Evolutionary conservation across 257 asterid species (phyloP).

Genomic region (Solanum paucissectum): DNA sequence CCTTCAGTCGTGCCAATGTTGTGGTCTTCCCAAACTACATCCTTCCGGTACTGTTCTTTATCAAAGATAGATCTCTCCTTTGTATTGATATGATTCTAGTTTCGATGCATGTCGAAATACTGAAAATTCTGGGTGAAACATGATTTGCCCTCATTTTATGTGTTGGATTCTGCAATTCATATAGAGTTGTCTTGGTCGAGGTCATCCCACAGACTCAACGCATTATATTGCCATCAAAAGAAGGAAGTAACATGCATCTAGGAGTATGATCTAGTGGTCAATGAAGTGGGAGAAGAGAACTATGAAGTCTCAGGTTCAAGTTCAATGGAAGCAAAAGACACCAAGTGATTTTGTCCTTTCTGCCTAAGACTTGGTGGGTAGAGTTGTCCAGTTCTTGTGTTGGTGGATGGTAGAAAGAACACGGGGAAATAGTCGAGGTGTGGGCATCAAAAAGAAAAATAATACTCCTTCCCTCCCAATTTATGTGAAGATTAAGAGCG

Average conservation of each 20-base stretch:
- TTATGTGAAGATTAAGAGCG: neutral
- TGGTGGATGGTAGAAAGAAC: neutral
- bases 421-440: neutral
- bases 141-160: neutral
- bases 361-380: neutral
- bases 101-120: neutral
- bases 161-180: neutral
- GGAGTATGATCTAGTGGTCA: neutral
- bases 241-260: neutral
- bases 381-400: neutral
- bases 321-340: neutral
- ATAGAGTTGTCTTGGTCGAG: neutral
- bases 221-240: neutral
- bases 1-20: slow-evolving; percentile 64
- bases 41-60: slow-evolving; percentile 57
- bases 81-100: neutral
- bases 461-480: neutral
- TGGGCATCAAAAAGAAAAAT: neutral
- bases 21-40: slow-evolving; percentile 79
- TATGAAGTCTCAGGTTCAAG: neutral
- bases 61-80: neutral
- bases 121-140: neutral
- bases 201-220: neutral
- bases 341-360: neutral
- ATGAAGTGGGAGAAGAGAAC: neutral